Evolutionary conservation across 2,329 filamentous ascomycete genomes (phyloP), one percentile per base, ranked within the genome.

Genomic region (Mycosphaerella sp.): DNA sequence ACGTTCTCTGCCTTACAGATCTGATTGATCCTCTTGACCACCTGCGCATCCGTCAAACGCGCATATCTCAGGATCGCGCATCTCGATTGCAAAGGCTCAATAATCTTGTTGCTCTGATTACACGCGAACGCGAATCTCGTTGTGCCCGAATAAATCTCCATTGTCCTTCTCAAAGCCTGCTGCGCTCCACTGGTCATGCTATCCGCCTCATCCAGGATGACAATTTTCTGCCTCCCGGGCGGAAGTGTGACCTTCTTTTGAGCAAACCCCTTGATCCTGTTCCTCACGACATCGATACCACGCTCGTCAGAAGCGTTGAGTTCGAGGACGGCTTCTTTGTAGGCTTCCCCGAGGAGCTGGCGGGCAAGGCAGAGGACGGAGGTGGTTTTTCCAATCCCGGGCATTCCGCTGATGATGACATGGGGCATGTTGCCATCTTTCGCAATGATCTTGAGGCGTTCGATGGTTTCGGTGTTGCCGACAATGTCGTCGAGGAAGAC

Each of bases 341-440:
- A 98, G 31, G 89, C 81, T 67, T 95, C 87, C 7, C 93, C 93
- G 1, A 98, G 78, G 56, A 98, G 75, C 70, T 97, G 92, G 56
- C 92, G 82, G 14, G 93, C 93, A 45, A 98, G 82, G 69, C 93
- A 97, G 57, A 97, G 77, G 53, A 98, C 85, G 53, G 90, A 95
- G 0, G 93, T 97, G 3, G 93, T 98, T 78, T 98, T 98, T 72
- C 93, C 93, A 67, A 97, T 98, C 68, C 93, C 93, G 17, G 93
- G 93, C 90, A 95, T 97, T 56, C 93, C 93, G n/a, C 89, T 95
- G 67, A 98, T 97, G 73, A 98, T 97, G 67, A 98, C 83, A 74
- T 98, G 93, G 2, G 93, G 93, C 91, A 98, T 96, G 74, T 98
- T 98, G 64, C 93, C 93, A 75, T 97, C 93, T 72, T 91, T 93